phyloP scores from a whole-genome alignment of 1,139 yeast species.

The Nematodospora anomalae region DNA sequence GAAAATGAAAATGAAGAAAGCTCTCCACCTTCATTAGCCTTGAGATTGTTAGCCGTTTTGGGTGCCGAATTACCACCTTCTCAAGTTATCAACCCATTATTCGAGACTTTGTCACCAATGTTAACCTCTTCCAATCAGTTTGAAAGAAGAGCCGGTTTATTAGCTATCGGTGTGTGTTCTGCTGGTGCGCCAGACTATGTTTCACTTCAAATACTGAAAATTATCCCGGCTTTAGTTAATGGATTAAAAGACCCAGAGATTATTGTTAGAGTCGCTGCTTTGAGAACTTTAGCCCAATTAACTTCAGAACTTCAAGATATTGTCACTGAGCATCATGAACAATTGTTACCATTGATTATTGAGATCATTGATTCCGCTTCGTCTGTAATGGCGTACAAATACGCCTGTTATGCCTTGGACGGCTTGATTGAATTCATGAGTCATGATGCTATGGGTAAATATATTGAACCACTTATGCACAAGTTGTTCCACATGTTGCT shows the following conservation, averaged over 20 bases:
- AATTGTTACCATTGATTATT: constrained; percentile 82
- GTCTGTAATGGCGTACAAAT: constrained; percentile 80
- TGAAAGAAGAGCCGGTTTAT: constrained; percentile 85
- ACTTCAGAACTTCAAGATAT: constrained; percentile 83
- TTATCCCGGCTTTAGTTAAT: constrained; percentile 68
- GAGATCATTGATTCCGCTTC: constrained; percentile 84
- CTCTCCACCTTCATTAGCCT: constrained; percentile 74
- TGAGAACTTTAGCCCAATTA: constrained; percentile 75
- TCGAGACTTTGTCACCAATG: constrained; percentile 65
- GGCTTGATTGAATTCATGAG: constrained; percentile 90
- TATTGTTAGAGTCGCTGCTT: constrained; percentile 82
- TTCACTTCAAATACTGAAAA: constrained; percentile 69
- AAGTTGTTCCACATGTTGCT: constrained; percentile 82
- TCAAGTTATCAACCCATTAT: constrained; percentile 80
- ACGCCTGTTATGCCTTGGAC: constrained; percentile 89
- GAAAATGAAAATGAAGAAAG: constrained; percentile 92
- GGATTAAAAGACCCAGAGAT: constrained; percentile 82
- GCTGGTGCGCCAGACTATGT: constrained; percentile 94
- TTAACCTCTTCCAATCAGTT: constrained; percentile 63
- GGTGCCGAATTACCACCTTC: constrained; percentile 88
- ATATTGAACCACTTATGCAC: constrained; percentile 87
- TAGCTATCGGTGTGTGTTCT: constrained; percentile 79
- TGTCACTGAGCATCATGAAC: constrained; percentile 79
- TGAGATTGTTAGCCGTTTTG: constrained; percentile 76
- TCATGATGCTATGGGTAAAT: constrained; percentile 77